phyloP scores from a whole-genome alignment of 2,329 filamentous ascomycete species.

The Parasarocladium wereldwijsianum region DNA sequence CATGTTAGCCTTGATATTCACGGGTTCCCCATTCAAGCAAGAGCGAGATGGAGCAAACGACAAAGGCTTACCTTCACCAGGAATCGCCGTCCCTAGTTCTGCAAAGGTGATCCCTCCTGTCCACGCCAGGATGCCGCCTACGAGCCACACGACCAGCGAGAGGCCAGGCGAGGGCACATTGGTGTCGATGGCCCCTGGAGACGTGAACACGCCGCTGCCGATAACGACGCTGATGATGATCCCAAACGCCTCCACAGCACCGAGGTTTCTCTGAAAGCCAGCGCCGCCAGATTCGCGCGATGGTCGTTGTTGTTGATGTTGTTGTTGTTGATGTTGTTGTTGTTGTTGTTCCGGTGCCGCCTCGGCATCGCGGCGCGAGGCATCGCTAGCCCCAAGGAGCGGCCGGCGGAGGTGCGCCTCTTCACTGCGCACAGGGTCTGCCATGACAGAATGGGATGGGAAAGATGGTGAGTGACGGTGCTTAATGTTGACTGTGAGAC shows the following conservation, averaged over 20 bases:
- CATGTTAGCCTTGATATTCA: slow-evolving; percentile 1
- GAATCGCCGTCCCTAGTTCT: slow-evolving; percentile 48
- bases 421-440: no score
- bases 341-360: no score
- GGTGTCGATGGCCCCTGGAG: slow-evolving; percentile 45
- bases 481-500: no score
- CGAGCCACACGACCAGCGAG: slow-evolving; percentile 43
- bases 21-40: neutral
- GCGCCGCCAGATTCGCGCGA: no score
- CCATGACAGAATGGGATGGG: no score
- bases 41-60: neutral
- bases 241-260: slow-evolving; percentile 35
- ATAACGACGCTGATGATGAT: slow-evolving; percentile 50
- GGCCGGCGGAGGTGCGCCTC: no score
- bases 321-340: no score
- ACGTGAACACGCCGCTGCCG: slow-evolving; percentile 50
- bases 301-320: no score
- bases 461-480: no score
- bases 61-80: slow-evolving; percentile 34
- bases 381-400: no score
- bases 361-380: no score
- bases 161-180: slow-evolving; percentile 47
- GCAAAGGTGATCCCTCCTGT: slow-evolving; percentile 47
- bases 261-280: slow-evolving; percentile 30
- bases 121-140: slow-evolving; percentile 48